Evolutionary conservation across 495 filamentous ascomycete species (phyloP).

Genomic region (Tuber indicum): DNA sequence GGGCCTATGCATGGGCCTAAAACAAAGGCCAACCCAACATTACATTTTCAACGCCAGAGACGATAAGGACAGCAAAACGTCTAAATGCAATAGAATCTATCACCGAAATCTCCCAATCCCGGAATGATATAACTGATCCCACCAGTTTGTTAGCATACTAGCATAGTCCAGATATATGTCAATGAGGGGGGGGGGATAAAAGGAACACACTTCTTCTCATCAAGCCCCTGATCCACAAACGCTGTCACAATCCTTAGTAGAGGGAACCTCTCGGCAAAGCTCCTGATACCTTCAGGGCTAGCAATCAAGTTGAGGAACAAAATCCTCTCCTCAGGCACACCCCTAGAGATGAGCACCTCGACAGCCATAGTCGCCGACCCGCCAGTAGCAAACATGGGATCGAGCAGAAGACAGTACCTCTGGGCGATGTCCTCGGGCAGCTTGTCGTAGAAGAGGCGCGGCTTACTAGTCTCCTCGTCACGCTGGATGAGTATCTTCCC

Average conservation of each 20-base stretch:
- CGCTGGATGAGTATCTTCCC: constrained; percentile 97
- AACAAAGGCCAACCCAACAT: background rate
- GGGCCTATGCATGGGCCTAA: background rate
- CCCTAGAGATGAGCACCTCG: constrained; percentile 76
- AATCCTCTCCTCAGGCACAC: constrained; percentile 90
- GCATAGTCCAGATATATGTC: constrained; percentile 16
- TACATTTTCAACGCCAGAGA: background rate
- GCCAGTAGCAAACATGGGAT: constrained; percentile 99
- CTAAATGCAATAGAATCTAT: constrained; percentile 90
- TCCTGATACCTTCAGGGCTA: constrained; percentile 81
- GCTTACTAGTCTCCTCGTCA: constrained; percentile 88
- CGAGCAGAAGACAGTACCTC: constrained; percentile 88
- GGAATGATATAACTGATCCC: constrained; percentile 81
- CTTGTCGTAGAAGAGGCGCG: constrained; percentile 94
- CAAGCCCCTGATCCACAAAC: constrained; percentile 87
- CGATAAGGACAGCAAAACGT: background rate
- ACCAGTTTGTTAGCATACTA: constrained; percentile 17
- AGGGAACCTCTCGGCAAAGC: constrained; percentile 87
- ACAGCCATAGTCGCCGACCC: constrained; percentile 96
- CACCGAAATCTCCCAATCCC: constrained; percentile 92
- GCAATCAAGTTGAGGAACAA: constrained; percentile 95
- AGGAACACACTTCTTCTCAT: constrained; percentile 83
- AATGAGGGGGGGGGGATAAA: constrained; percentile 6
- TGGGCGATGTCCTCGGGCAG: constrained; percentile 86
- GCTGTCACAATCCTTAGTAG: constrained; percentile 90